Evolutionary conservation across 1,284 basidiomycete species (phyloP).

Genomic region (Acaromyces ingoldii): DNA sequence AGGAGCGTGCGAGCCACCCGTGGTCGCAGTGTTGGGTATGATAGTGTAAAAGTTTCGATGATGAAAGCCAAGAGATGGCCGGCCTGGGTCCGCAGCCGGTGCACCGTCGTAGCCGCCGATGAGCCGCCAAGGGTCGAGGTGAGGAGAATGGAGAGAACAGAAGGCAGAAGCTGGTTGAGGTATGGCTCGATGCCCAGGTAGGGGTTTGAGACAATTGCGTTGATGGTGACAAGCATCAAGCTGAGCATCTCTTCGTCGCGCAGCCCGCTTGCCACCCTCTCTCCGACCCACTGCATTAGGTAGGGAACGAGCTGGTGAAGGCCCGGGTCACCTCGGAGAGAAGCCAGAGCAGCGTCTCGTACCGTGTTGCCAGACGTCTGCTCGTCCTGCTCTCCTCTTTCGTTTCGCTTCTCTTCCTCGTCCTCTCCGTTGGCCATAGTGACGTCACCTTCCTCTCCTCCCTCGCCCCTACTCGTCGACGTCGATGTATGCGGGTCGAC

Average conservation of each 20-base stretch:
- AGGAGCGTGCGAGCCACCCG: conserved; percentile 89
- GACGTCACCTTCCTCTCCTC: conserved; percentile 11
- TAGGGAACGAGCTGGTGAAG: conserved; percentile 91
- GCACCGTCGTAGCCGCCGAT: conserved; percentile 31
- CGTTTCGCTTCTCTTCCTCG: conserved; percentile 1
- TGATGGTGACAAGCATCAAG: conserved; percentile 39
- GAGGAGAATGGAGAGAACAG: conserved; percentile 81
- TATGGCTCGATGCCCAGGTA: conserved; percentile 94
- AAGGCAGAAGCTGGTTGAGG: conserved; percentile 89
- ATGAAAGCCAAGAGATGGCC: conserved; percentile 71
- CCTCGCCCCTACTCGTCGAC: conserved; percentile 1
- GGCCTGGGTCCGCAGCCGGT: conserved; percentile 30
- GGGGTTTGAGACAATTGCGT: conserved; percentile 58
- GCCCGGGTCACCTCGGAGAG: conserved; percentile 81
- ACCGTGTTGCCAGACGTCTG: conserved; percentile 41
- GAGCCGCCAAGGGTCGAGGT: conserved; percentile 65
- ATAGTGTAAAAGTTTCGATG: conserved; percentile 60
- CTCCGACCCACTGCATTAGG: conserved; percentile 87
- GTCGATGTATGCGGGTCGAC: conserved; percentile 16
- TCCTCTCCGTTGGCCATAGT: neutral
- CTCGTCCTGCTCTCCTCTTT: neutral
- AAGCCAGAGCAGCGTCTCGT: conserved; percentile 75
- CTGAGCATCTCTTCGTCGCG: conserved; percentile 20
- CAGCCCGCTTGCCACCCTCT: conserved; percentile 55
- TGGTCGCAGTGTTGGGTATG: conserved; percentile 75